Percentiles rank a stretch among this genome's conserved stretches.
Evolutionary conservation across 1,284 basidiomycete genomes (phyloP).

Genomic region (Rhodotorula mucilaginosa): DNA sequence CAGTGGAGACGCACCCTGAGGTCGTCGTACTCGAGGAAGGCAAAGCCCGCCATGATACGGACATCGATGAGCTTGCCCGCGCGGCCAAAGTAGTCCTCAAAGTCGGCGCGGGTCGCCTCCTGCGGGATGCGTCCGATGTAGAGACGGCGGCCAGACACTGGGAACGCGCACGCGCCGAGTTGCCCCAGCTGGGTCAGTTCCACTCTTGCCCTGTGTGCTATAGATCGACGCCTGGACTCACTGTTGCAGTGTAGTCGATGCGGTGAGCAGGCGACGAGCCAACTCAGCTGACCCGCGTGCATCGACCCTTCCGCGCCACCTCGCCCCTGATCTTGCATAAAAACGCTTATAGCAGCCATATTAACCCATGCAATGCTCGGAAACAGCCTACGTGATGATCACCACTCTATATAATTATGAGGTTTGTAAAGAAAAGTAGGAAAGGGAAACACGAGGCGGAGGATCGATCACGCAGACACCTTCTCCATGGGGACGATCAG

Average conservation of each 20-base stretch:
- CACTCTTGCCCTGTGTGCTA: background rate
- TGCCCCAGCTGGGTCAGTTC: background rate
- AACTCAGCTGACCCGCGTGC: too few species aligned
- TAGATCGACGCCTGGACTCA: too few species aligned
- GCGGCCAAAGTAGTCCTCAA: constrained; percentile 55
- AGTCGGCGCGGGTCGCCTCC: constrained; percentile 34
- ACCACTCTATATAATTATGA: too few species aligned
- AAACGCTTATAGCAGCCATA: too few species aligned
- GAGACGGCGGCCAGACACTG: constrained; percentile 41
- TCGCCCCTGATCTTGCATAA: too few species aligned
- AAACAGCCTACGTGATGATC: too few species aligned
- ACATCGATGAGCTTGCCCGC: constrained; percentile 83
- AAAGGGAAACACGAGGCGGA: background rate
- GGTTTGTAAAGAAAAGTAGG: background rate
- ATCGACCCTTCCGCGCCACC: too few species aligned
- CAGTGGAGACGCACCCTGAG: constrained; percentile 57
- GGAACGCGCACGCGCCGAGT: background rate
- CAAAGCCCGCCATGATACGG: constrained; percentile 88
- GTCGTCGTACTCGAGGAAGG: constrained; percentile 89
- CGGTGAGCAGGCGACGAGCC: too few species aligned
- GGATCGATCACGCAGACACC: background rate
- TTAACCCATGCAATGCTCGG: too few species aligned
- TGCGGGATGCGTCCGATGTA: constrained; percentile 43
- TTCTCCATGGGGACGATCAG: constrained; percentile 20
- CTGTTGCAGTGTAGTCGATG: too few species aligned